Base-by-base conservation (phyloP, 768 basidiomycete species). In the Lactarius sanguifluus region DNA sequence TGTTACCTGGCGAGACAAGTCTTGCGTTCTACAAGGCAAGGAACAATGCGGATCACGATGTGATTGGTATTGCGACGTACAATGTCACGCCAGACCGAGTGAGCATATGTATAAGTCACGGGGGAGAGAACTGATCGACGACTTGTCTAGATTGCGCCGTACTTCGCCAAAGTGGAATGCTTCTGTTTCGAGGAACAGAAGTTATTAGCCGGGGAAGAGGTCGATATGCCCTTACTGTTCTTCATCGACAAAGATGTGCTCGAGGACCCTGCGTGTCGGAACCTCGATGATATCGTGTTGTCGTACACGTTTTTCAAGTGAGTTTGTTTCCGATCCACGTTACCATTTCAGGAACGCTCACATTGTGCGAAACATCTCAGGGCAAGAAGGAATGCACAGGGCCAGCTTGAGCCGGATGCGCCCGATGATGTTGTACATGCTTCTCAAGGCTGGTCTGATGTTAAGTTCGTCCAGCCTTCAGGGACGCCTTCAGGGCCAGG, bases 181-280 rank as follows among this genome's bases (percentile, higher is more conserved):
- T 99, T 99, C 81, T 99, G 97, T 77, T 99, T 99, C 71, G 97
- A 99, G 76, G 97, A 99, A 75, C 97, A 99, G 77, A 91, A 89
- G 72, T 85, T 99, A 12, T 81, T 97, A 30, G 95, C 96, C 0
- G 89, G 90, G 34, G 97, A 99, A 79, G 95, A 98, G 77, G 91
- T 99, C 40, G 97, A 99, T 77, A 93, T 99, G 85, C 97, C 97
- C 3, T 83, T 99, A 23, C 84, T 99, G 64, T 99, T 99, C 80
- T 99, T 99, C 81, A 96, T 99, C 71, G 97, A 99, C 81, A 92
- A 94, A 70, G 97, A 98, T 75, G 88, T 97, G 62, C 81, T 96
- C 43, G 96, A 99, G 54, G 97, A 99, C 71, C 95, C 95, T 1
- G 77, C 87, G 3, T 92, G 96, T 78, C 83, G 87, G 68, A 87